Evolutionary conservation across 306 rosid genomes (phyloP).

Genomic region (Abrus pulchellus): DNA sequence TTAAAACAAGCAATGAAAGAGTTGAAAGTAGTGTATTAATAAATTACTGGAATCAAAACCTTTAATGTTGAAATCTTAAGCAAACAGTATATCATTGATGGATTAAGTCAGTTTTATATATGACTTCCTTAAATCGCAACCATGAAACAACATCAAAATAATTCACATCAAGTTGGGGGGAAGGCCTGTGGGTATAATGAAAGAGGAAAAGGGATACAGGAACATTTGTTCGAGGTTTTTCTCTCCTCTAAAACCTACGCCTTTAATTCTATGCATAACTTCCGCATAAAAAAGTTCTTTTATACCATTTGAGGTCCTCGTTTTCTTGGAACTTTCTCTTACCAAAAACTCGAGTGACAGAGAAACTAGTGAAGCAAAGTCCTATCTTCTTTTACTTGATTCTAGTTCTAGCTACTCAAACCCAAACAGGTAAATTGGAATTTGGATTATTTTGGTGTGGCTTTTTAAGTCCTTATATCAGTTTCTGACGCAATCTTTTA

Average conservation of each 20-base stretch:
- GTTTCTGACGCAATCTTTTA: neutral
- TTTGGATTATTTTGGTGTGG: neutral
- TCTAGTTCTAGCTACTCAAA: neutral
- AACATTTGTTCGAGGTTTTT: slow-evolving; percentile 1
- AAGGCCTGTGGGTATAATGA: neutral
- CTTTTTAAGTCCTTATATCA: slow-evolving; percentile 5
- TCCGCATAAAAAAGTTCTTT: neutral
- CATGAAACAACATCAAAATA: neutral
- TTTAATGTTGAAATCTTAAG: neutral
- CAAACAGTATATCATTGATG: neutral
- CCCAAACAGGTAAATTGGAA: slow-evolving; percentile 1
- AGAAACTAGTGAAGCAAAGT: neutral
- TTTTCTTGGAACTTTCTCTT: slow-evolving; percentile 2
- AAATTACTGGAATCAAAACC: neutral
- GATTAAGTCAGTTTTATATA: neutral
- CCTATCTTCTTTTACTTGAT: neutral
- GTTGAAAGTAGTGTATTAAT: neutral
- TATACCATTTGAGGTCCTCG: neutral
- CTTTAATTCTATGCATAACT: neutral
- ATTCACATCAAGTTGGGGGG: neutral
- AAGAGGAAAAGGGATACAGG: neutral
- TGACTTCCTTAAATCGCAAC: neutral
- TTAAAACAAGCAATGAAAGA: neutral
- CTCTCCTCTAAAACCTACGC: neutral
- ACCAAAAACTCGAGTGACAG: neutral